Percentiles rank a stretch among this genome's conserved stretches.
phyloP scores from a whole-genome alignment of 176 grass and related monocot genomes.

The Coix lacrymajobi region DNA sequence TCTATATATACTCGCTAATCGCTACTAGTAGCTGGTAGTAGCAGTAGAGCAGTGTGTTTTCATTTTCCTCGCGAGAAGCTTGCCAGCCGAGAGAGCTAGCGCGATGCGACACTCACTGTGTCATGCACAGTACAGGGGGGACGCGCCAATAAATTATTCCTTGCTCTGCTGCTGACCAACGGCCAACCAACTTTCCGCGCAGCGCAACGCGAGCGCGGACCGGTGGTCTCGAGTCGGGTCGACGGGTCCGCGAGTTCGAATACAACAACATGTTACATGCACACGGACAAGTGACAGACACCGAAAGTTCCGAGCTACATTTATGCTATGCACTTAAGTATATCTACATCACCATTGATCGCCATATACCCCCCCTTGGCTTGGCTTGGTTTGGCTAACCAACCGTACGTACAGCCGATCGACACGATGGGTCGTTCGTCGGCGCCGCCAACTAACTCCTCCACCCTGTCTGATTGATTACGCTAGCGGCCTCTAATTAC shows the following conservation, averaged over 20 bases:
- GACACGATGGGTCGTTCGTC: background rate
- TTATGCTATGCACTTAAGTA: constrained; percentile 33
- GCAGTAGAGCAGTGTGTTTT: background rate
- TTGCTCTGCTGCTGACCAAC: background rate
- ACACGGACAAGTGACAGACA: constrained; percentile 34
- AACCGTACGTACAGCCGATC: background rate
- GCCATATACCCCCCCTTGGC: too few species aligned
- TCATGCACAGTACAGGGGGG: background rate
- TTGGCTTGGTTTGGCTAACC: too few species aligned
- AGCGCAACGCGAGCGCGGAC: too few species aligned
- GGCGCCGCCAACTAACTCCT: background rate
- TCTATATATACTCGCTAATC: too few species aligned
- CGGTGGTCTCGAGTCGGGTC: background rate
- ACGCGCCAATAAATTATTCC: constrained; percentile 20
- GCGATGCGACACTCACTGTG: background rate
- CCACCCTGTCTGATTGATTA: background rate
- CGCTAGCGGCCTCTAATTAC: background rate
- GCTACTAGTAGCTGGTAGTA: too few species aligned
- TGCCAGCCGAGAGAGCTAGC: too few species aligned
- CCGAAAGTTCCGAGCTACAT: constrained; percentile 35
- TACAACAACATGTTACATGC: background rate
- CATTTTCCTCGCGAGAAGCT: background rate
- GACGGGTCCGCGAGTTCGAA: background rate
- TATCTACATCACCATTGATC: constrained; percentile 31
- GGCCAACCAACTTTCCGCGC: constrained; percentile 37